Base-by-base conservation (phyloP, 495 filamentous ascomycete species). In the Penicilliopsis zonata region DNA sequence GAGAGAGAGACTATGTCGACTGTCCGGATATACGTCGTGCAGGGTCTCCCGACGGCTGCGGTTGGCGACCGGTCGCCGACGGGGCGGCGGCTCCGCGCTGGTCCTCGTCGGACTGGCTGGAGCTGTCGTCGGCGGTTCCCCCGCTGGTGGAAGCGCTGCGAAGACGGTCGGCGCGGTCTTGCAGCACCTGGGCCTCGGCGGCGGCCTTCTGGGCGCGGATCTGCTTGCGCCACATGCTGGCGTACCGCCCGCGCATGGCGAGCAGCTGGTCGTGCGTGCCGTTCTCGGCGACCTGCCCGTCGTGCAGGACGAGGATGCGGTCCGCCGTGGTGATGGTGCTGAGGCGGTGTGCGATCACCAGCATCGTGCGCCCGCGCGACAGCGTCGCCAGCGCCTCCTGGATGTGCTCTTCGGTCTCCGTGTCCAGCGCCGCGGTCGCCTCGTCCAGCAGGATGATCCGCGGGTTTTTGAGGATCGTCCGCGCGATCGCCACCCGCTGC, bases 361-460 rank as follows among this genome's bases (percentile, higher is more conserved):
- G 68, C 58, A 92, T 80, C 2, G 90, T 98, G 25, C 90, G 82
- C 16, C 82, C 86, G 23, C 76, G 63, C 14, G 81, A 76, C 22
- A 98, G 76, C 9, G 72, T 81, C 19, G 75, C 72, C 8, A 98
- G 69, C 12, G 87, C 85, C 15, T 74, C 66, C 50, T 98, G 90
- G 30, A 98, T 96, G 47, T 95, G 79, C 52, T 94, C 84, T 52
- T 98, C 90, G 2, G 90, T 98, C 43, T 92, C 85, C 1, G 85
- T 88, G 41, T 98, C 90, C 12, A 98, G 67, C 2, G 90, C 90
- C 19, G 90, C 92, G 0, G 90, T 98, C 5, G 90, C 90, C 57
- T 98, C 90, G 49, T 98, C 90, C 10, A 98, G 62, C 49, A 98
- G 80, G 52, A 98, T 95, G 41, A 98, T 87, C 22, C 81, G 82